A percentile compares a stretch with the other conserved stretches of the same genome.
These are phyloP conservation scores for Fusarium chuoi DNA, from an alignment of 2,329 filamentous ascomycete genomes.

Conservation along the genomic window DNA sequence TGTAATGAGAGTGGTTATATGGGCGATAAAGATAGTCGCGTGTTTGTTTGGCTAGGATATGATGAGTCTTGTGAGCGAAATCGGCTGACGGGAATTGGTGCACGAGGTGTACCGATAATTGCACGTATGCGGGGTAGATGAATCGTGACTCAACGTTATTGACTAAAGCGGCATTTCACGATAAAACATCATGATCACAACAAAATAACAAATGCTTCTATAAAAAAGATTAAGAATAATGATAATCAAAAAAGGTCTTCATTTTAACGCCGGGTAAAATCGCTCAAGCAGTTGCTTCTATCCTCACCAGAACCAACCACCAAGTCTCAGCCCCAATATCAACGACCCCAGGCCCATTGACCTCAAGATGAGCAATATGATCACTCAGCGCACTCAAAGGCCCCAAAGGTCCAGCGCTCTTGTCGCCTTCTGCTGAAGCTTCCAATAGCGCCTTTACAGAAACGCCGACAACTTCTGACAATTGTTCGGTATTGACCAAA, in stretches of 20 bases:
- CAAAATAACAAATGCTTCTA: background rate
- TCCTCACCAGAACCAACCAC: constrained; percentile 50
- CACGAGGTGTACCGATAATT: constrained; percentile 17
- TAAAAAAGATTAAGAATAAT: background rate
- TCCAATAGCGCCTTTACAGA: constrained; percentile 55
- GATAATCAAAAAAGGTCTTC: no score
- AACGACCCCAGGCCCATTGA: constrained; percentile 39
- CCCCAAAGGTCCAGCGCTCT: constrained; percentile 12
- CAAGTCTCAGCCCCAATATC: constrained; percentile 45
- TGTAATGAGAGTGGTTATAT: background rate
- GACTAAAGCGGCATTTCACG: background rate
- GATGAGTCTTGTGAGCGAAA: constrained; percentile 23
- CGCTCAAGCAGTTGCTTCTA: constrained; percentile 2
- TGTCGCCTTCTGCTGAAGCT: constrained; percentile 43
- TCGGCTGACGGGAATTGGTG: constrained; percentile 21
- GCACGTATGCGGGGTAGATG: constrained; percentile 23
- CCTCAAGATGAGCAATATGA: constrained; percentile 46
- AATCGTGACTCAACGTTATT: constrained; percentile 6
- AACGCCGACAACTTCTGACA: constrained; percentile 43
- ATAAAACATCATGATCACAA: background rate
- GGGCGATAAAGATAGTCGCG: background rate
- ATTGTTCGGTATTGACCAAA: constrained; percentile 49
- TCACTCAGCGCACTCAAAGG: constrained; percentile 43
- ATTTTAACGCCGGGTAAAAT: background rate
- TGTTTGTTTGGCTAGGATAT: background rate